Conservation (phyloP, 1,284 basidiomycete species). For the Tylopilus sp. region DNA sequence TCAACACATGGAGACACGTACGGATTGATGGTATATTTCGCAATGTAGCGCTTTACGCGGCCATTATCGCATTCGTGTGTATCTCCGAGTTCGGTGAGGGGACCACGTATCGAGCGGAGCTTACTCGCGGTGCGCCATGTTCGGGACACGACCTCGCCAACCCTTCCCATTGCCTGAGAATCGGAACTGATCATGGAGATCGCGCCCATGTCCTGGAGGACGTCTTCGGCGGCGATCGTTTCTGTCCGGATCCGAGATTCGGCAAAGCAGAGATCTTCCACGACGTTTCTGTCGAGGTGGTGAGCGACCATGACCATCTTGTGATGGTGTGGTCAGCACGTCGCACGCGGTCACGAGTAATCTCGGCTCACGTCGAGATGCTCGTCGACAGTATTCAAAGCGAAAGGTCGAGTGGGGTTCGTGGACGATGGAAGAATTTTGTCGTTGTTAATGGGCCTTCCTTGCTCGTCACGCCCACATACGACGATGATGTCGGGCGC, state of each 20-base stretch:
- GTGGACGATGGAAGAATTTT: constrained; percentile 98
- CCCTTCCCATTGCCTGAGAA: constrained; percentile 96
- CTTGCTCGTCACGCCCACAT: too few relatives aligned
- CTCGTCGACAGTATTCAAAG: constrained; percentile 93
- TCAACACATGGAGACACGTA: too few relatives aligned
- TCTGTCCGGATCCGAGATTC: constrained; percentile 97
- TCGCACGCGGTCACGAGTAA: neutral
- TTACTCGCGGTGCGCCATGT: constrained; percentile 98
- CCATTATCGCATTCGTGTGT: constrained; percentile 78
- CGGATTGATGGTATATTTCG: constrained; percentile 99
- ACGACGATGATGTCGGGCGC: constrained; percentile 98
- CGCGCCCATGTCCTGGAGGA: constrained; percentile 92
- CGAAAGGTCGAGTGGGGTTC: constrained; percentile 94
- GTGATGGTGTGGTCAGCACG: constrained; percentile 1
- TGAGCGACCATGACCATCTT: constrained; percentile 98
- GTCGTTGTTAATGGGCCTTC: too few relatives aligned
- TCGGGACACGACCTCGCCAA: constrained; percentile 91
- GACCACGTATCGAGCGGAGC: constrained; percentile 83
- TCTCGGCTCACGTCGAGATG: constrained; percentile 88
- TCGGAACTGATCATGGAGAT: constrained; percentile 97
- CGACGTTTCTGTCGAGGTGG: constrained; percentile 86
- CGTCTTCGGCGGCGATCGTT: constrained; percentile 97
- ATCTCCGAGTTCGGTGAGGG: constrained; percentile 68
- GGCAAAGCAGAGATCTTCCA: constrained; percentile 95
- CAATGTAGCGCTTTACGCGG: constrained; percentile 96